Evolutionary conservation across 2,329 filamentous ascomycete genomes (phyloP), one percentile per base, ranked within the genome.

Genomic region (Blastomyces emzantsi): DNA sequence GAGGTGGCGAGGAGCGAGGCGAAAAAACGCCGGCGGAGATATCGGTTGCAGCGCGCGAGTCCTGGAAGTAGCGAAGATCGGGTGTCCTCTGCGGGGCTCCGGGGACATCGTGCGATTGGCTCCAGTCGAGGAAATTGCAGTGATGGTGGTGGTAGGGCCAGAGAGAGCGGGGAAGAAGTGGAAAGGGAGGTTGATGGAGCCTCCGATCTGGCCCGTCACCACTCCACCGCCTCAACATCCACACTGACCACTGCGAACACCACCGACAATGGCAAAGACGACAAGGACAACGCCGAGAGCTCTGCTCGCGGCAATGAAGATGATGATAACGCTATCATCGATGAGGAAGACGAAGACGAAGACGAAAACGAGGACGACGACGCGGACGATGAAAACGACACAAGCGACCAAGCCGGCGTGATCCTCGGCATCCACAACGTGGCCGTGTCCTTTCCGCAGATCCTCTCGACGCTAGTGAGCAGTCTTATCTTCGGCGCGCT

Each of bases 361-460:
- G 51, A 19, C 5, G 11, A 19, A 2, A n/a, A 54, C 5, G 28
- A 30, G 2, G 22, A 30, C 1, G 51, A 30, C 3, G 62, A 63
- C 8, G 58, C 73, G 13, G 76, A 76, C 19, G 78, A 83, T 57
- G 81, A 82, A n/a, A 81, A 83, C 2, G 81, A 85, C 33, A 82
- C 85, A 49, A 80, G 85, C 1, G 89, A 92, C 70, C 89, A 94
- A 73, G 90, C 92, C 4, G 92, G 93, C 52, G 89, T 97, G 51
- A 91, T 97, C 55, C 83, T 97, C 1, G 93, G 93, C 9, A 92
- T 97, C 62, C 93, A 97, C 80, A 97, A 97, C 75, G 93, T 97
- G 78, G 88, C 92, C 19, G 90, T 97, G 69, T 91, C 92, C 0
- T 87, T 91, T 5, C 93, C 93, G 1, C 93, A 97, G 73, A 92